Evolutionary conservation across 176 grass and related monocot genomes (phyloP).

Genomic region (Raddia distichophylla): DNA sequence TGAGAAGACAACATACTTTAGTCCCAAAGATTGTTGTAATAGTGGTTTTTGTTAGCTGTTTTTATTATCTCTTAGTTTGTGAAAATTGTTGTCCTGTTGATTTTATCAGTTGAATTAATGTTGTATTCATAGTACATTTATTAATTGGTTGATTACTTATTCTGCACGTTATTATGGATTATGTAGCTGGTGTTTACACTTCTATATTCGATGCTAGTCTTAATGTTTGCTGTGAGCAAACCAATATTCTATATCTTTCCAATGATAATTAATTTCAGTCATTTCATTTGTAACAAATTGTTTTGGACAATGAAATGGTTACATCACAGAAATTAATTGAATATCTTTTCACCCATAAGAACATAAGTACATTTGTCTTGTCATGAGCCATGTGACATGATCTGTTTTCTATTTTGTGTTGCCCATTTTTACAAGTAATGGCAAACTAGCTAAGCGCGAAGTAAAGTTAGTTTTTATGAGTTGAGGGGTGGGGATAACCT

Average conservation of each 20-base stretch:
- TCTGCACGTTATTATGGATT: not conserved
- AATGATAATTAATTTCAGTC: not conserved
- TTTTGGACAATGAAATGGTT: slow-evolving; percentile 6
- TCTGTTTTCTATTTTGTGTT: too few species aligned
- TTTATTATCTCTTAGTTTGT: slow-evolving; percentile 2
- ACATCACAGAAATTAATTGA: not conserved
- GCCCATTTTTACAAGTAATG: too few species aligned
- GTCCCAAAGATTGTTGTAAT: not conserved
- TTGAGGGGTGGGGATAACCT: not conserved
- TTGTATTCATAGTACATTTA: not conserved
- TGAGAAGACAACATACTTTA: slow-evolving; percentile 3
- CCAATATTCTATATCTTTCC: not conserved
- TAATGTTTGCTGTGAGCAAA: not conserved
- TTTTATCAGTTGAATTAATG: not conserved
- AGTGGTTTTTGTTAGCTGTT: not conserved
- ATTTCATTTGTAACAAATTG: not conserved
- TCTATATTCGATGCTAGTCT: not conserved
- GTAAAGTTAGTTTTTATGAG: not conserved
- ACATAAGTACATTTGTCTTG: not conserved
- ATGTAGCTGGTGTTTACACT: not conserved
- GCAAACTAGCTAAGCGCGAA: not conserved
- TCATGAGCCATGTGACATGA: too few species aligned
- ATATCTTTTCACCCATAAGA: not conserved
- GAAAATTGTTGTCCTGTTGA: not conserved
- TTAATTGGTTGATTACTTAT: not conserved